Percentiles rank a stretch among this genome's conserved stretches.
phyloP scores from a whole-genome alignment of 495 filamentous ascomycete genomes.

The Pseudevernia furfuracea region DNA sequence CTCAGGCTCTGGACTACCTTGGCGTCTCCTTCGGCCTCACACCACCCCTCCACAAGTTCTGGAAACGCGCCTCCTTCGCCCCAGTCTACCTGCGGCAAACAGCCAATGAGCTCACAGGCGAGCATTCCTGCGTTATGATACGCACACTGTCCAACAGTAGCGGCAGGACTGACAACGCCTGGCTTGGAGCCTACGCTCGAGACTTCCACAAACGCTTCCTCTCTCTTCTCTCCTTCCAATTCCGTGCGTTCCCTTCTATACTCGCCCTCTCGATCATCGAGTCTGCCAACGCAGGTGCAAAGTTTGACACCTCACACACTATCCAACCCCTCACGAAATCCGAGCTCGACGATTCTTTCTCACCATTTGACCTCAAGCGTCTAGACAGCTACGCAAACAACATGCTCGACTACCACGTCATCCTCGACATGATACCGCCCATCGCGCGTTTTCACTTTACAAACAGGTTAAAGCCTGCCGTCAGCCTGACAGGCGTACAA shows the following conservation, averaged over 20 bases:
- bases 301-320: constrained; percentile 43
- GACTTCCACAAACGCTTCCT: constrained; percentile 94
- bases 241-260: constrained; percentile 74
- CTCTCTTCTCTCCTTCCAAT: constrained; percentile 80
- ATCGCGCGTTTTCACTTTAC: constrained; percentile 78
- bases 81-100: constrained; percentile 96
- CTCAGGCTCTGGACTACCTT: constrained; percentile 78
- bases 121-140: constrained; percentile 97
- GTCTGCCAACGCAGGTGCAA: constrained; percentile 67
- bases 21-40: constrained; percentile 96
- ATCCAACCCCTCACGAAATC: constrained; percentile 53
- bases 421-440: constrained; percentile 81
- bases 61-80: constrained; percentile 78
- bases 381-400: constrained; percentile 94
- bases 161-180: constrained; percentile 57
- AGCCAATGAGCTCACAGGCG: constrained; percentile 89
- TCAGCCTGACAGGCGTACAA: constrained; percentile 72
- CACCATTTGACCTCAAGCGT: constrained; percentile 89
- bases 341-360: constrained; percentile 66
- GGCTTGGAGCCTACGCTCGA: constrained; percentile 81
- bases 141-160: constrained; percentile 62
- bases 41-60: constrained; percentile 84
- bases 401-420: constrained; percentile 94
- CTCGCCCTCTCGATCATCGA: constrained; percentile 84
- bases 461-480: constrained; percentile 54